These are phyloP conservation scores for Acanthamoeba triangularis DNA, from an alignment of 208 protist genomes.

Conservation along the genomic window DNA sequence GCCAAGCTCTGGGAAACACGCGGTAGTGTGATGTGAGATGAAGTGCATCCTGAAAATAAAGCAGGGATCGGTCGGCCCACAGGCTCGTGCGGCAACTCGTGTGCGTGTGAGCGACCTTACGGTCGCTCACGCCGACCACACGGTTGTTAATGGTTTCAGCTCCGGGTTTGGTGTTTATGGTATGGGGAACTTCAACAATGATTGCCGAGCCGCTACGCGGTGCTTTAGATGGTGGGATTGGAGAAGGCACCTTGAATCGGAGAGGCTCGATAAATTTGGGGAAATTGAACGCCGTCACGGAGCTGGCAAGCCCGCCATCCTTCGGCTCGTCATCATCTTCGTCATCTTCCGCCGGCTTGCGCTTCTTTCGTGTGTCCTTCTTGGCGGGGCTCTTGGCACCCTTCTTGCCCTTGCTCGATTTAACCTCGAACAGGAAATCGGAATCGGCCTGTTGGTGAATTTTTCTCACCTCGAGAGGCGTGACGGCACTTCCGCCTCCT, in stretches of 20 bases:
- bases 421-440: slow-evolving; percentile 72
- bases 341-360: background rate
- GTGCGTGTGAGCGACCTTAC: background rate
- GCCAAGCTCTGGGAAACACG: background rate
- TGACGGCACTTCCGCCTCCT: slow-evolving; percentile 10
- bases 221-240: background rate
- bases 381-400: background rate
- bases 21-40: background rate
- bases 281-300: slow-evolving; percentile 28
- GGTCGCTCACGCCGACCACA: background rate
- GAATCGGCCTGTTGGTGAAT: slow-evolving; percentile 64
- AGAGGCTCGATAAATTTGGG: background rate
- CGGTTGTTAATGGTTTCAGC: background rate
- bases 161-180: slow-evolving; percentile 16
- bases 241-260: slow-evolving; percentile 18
- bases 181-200: background rate
- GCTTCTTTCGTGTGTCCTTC: background rate
- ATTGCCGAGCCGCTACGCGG: background rate
- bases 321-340: background rate
- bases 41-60: background rate
- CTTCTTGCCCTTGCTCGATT: slow-evolving; percentile 40
- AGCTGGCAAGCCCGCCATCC: background rate
- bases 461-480: slow-evolving; percentile 33
- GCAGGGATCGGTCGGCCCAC: no score
- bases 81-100: background rate